Percentiles rank a stretch among this genome's conserved stretches.
Evolutionary conservation across 2,329 filamentous ascomycete genomes (phyloP).

Genomic region (Epichloe typhina): DNA sequence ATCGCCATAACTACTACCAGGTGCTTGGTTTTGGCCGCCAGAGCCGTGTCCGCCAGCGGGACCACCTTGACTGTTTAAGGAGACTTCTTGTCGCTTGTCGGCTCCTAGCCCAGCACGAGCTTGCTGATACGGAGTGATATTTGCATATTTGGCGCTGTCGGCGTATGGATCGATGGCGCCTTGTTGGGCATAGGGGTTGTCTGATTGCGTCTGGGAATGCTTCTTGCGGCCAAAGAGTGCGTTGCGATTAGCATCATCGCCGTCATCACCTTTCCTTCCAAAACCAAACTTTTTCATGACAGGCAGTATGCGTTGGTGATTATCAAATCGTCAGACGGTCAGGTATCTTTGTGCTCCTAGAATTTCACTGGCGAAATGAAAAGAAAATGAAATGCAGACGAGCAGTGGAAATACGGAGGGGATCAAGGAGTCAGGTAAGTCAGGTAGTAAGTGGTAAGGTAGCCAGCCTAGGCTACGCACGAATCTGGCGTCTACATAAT

Average conservation of each 20-base stretch:
- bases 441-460: too few relatives aligned
- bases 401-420: neutral
- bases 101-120: slow-evolving; percentile 23
- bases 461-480: too few relatives aligned
- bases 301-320: neutral
- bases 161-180: slow-evolving; percentile 40
- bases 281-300: slow-evolving; percentile 49
- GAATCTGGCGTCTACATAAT: too few relatives aligned
- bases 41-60: slow-evolving; percentile 8
- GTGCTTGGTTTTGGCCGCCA: slow-evolving; percentile 1
- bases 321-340: neutral
- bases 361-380: neutral
- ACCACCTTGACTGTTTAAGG: slow-evolving; percentile 14
- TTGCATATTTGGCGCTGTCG: slow-evolving; percentile 31
- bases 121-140: slow-evolving; percentile 33
- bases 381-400: neutral
- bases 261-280: slow-evolving; percentile 39
- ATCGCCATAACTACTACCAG: slow-evolving; percentile 10
- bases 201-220: slow-evolving; percentile 28
- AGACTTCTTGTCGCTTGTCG: slow-evolving; percentile 17
- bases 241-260: slow-evolving; percentile 33
- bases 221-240: slow-evolving; percentile 44
- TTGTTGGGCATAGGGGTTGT: slow-evolving; percentile 46
- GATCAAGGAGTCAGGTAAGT: neutral
- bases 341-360: neutral